Conservation (phyloP, 2,329 filamentous ascomycete genomes). For the Beauveria sp. region DNA sequence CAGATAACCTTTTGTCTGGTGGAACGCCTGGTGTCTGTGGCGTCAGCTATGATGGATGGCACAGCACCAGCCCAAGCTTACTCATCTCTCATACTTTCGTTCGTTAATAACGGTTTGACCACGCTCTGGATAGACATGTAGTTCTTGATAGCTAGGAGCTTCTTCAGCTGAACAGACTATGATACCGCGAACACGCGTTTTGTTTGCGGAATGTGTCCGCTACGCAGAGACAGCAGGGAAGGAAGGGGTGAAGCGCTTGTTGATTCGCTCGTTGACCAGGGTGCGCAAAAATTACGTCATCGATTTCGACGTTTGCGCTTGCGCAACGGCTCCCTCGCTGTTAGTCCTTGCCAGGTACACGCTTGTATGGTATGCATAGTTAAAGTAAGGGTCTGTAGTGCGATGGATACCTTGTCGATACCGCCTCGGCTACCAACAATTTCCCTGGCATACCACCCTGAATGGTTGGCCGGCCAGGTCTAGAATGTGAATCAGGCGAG, state of each 20-base stretch:
- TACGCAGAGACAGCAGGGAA: too few species aligned
- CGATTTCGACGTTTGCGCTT: background rate
- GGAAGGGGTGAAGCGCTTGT: background rate
- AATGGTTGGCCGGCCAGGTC: constrained; percentile 1
- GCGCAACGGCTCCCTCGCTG: background rate
- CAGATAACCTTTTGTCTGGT: background rate
- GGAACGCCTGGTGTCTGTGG: background rate
- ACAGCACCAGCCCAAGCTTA: background rate
- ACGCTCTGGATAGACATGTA: too few species aligned
- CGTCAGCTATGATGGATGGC: background rate
- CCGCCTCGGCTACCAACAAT: background rate
- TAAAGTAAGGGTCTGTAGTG: background rate
- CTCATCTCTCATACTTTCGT: background rate
- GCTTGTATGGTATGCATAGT: too few species aligned
- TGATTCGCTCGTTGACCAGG: background rate
- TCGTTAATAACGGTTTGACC: background rate
- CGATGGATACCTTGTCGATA: constrained; percentile 3
- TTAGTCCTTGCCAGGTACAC: background rate
- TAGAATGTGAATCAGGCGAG: constrained; percentile 7
- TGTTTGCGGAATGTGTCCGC: too few species aligned
- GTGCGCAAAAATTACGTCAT: constrained; percentile 9
- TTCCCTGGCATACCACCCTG: background rate
- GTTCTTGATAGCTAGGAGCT: too few species aligned
- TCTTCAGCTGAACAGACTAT: too few species aligned
- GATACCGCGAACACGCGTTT: too few species aligned